Evolutionary conservation across 306 rosid species (phyloP), one percentile per base, ranked within the genome.

Genomic region (Ammopiptanthus mongolicus): DNA sequence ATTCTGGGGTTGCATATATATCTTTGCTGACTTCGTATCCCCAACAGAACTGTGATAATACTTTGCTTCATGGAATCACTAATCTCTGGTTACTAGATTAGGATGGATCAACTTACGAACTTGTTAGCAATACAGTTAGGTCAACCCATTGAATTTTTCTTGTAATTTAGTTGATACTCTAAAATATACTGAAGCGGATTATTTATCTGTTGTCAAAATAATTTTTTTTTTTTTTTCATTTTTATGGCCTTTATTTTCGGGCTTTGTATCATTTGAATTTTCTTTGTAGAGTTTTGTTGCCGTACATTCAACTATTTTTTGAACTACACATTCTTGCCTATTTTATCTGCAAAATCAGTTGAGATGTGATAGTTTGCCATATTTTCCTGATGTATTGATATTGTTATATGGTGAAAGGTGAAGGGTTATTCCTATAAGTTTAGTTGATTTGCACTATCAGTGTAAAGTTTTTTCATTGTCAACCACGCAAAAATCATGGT

Each of bases 61-160:
- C 18, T 78, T 62, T 63, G 82, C 62, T 39, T 64, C 72, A 8
- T 51, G 71, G 25, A 77, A 50, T 17, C 74, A 74, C 74, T 82
- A 73, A 87, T 75, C 71, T 75, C 78, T 76, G 69, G 63, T 63
- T 73, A 76, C 81, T 55, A 81, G 85, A 75, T 61, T 75, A 70
- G 87, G 78, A 78, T 14, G 50, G 59, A 63, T 76, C 67, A n/a
- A 63, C 66, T 75, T 59, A 41, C 47, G 57, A 69, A 57, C 76
- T 25, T 63, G 53, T 71, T 58, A 23, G 65, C 36, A 44, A 65
- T 81, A 37, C 69, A 67, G 63, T 79, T 71, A 71, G 85, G 71
- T 36, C 56, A 65, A 71, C 73, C 66, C 56, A 74, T 64, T 73
- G 73, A 74, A 85, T 81, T 78, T 84, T 78, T 86, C 72, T 77